phyloP scores from a whole-genome alignment of 768 basidiomycete genomes.

The Megacollybia marginata region DNA sequence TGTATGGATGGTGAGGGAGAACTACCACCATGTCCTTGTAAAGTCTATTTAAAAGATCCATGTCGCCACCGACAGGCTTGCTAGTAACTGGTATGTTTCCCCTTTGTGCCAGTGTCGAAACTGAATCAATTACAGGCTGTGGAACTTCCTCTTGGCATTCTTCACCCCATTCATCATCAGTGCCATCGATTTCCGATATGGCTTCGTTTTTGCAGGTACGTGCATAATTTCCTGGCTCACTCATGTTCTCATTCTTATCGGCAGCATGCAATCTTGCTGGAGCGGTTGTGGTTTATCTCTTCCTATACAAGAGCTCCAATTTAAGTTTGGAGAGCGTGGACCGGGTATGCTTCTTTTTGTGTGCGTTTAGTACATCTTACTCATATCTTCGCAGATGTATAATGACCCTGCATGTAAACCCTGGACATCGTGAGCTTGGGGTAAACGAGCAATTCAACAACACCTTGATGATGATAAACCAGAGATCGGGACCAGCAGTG shows the following conservation, averaged over 20 bases:
- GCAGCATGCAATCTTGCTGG: slow-evolving; percentile 52
- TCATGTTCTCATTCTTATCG: neutral
- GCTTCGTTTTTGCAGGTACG: slow-evolving; percentile 63
- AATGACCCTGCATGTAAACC: slow-evolving; percentile 56
- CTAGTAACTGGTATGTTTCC: slow-evolving; percentile 39
- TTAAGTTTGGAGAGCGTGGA: slow-evolving; percentile 63
- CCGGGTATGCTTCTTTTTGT: slow-evolving; percentile 26
- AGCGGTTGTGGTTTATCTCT: slow-evolving; percentile 57
- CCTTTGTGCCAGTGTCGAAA: neutral
- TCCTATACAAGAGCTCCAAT: slow-evolving; percentile 69
- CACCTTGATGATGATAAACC: neutral
- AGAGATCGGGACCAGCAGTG: neutral
- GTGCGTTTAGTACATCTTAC: slow-evolving; percentile 2
- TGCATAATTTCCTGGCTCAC: neutral
- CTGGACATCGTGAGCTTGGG: slow-evolving; percentile 59
- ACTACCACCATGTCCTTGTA: too few species aligned
- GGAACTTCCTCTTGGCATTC: slow-evolving; percentile 69
- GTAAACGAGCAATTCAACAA: neutral
- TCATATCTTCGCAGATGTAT: slow-evolving; percentile 41
- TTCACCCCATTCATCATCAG: slow-evolving; percentile 68
- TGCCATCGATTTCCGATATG: slow-evolving; percentile 54
- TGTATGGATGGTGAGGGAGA: too few species aligned
- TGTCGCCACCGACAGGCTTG: slow-evolving; percentile 4
- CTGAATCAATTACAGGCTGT: slow-evolving; percentile 25
- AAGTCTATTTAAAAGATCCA: too few species aligned